Evolutionary conservation across 2,329 filamentous ascomycete species (phyloP).

Genomic region (Leptographium wingfieldii): DNA sequence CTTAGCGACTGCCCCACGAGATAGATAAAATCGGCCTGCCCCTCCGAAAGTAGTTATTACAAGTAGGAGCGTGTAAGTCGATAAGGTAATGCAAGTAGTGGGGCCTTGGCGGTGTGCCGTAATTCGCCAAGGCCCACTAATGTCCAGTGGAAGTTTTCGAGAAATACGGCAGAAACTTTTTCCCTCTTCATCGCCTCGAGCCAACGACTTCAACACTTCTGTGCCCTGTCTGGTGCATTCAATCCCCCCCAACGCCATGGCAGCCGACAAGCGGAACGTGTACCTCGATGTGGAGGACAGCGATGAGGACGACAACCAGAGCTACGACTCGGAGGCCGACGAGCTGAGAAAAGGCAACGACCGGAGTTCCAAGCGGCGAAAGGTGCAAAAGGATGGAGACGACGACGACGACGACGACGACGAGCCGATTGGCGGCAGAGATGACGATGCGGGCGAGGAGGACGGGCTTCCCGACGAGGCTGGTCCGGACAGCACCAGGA

Average conservation of each 20-base stretch:
- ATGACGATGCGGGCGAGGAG: background rate
- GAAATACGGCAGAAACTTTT: conserved; percentile 3
- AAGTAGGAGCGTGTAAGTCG: background rate
- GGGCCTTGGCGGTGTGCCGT: background rate
- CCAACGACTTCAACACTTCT: background rate
- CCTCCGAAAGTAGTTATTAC: background rate
- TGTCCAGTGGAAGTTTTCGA: background rate
- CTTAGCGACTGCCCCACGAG: background rate
- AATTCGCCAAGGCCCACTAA: background rate
- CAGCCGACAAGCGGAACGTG: conserved; percentile 57
- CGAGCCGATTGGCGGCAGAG: background rate
- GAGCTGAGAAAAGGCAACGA: conserved; percentile 49
- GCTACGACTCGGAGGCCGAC: conserved; percentile 54
- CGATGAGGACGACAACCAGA: conserved; percentile 43
- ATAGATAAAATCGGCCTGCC: background rate
- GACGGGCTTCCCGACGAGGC: background rate
- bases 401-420: background rate
- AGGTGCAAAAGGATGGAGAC: conserved; percentile 30
- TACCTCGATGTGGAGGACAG: conserved; percentile 53
- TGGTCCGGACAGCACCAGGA: background rate
- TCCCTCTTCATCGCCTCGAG: background rate
- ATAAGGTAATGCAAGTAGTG: background rate
- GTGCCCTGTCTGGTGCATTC: background rate
- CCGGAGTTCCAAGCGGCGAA: conserved; percentile 50
- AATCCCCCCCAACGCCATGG: conserved; percentile 32